These are phyloP conservation scores for Trametes cinnabarina DNA, from an alignment of 768 basidiomycete genomes.

Conservation along the genomic window DNA sequence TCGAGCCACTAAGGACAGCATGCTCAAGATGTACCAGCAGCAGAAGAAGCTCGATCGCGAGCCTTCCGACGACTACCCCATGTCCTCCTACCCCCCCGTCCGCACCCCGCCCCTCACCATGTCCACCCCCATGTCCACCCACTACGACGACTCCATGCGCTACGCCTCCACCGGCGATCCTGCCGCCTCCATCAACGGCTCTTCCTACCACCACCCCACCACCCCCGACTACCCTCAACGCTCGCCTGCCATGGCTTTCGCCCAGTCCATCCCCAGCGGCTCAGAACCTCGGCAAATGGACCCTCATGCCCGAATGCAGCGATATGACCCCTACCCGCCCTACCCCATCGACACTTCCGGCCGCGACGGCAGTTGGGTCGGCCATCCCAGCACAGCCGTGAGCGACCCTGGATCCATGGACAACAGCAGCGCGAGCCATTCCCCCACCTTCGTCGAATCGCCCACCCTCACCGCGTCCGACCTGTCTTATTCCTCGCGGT, in stretches of 20 bases:
- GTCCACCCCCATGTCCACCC: conserved; percentile 26
- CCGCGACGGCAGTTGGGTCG: conserved; percentile 30
- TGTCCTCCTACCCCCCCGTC: conserved; percentile 31
- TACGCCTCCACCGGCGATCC: conserved; percentile 53
- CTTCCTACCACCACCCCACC: conserved; percentile 43
- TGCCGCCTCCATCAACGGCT: conserved; percentile 40
- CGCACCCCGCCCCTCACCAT: conserved; percentile 23
- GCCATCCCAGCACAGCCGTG: conserved; percentile 38
- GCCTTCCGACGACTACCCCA: conserved; percentile 19
- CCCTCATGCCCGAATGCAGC: conserved; percentile 39
- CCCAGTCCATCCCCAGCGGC: conserved; percentile 26
- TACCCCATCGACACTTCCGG: conserved; percentile 37
- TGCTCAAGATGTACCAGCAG: conserved; percentile 62
- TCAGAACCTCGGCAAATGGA: conserved; percentile 30
- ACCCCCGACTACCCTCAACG: conserved; percentile 43
- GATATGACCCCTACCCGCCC: conserved; percentile 47
- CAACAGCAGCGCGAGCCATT: conserved; percentile 48
- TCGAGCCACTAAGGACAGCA: conserved; percentile 71
- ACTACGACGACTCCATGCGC: conserved; percentile 43
- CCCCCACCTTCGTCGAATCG: conserved; percentile 53
- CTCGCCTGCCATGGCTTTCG: conserved; percentile 45
- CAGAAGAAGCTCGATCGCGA: conserved; percentile 52
- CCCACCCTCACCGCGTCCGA: conserved; percentile 52
- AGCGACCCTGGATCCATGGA: conserved; percentile 41
- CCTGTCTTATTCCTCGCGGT: conserved; percentile 46